Conservation (phyloP, 129 eudicot species). For the Flaveria bidentis region DNA sequence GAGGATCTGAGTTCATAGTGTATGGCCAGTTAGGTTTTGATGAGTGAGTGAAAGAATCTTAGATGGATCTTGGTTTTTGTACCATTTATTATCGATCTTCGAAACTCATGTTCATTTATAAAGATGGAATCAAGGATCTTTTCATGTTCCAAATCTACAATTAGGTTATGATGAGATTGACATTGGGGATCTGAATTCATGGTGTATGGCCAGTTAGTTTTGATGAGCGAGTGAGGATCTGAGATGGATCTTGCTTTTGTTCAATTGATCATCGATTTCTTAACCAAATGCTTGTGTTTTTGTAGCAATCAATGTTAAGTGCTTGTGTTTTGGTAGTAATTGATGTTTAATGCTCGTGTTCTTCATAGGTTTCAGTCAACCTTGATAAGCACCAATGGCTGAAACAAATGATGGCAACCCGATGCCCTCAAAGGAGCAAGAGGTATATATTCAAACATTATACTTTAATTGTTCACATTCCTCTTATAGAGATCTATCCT, state of each 20-base stretch:
- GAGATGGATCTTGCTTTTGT: conserved; percentile 11
- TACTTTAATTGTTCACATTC: neutral
- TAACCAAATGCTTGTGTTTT: no score
- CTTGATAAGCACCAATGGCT: conserved; percentile 17
- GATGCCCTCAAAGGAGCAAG: conserved; percentile 48
- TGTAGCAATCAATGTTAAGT: no score
- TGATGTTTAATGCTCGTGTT: neutral
- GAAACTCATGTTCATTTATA: neutral
- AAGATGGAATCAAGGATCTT: no score
- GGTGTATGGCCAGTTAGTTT: neutral
- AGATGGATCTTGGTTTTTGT: conserved; percentile 6
- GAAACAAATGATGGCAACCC: conserved; percentile 34
- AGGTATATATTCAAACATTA: conserved; percentile 28
- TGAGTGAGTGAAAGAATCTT: conserved; percentile 3
- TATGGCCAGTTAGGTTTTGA: neutral
- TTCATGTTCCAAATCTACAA: no score
- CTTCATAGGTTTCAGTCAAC: conserved; percentile 20
- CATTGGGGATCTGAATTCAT: conserved; percentile 16
- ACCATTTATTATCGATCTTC: no score
- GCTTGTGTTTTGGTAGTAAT: neutral
- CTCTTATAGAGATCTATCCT: neutral
- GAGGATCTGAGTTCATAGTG: conserved; percentile 7
- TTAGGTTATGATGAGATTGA: neutral
- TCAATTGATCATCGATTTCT: no score
- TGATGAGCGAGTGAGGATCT: neutral